Evolutionary conservation across 768 basidiomycete species (phyloP), one percentile per base, ranked within the genome.

Genomic region (Lepiota venenata): DNA sequence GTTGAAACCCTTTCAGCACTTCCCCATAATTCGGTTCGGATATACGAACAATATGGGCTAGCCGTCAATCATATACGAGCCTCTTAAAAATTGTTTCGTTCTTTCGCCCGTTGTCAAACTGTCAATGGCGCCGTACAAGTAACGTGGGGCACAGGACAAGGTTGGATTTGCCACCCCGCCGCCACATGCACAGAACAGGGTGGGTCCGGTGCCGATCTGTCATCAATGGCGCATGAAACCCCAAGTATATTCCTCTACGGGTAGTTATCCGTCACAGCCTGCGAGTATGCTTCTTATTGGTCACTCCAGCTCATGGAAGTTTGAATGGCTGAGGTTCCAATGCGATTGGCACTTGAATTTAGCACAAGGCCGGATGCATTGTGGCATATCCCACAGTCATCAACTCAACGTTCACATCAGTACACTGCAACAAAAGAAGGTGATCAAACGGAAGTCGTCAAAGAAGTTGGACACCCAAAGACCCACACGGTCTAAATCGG

Each of bases 21-120:
- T 32, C 32, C 15, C 41, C 8, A 29, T 21, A n/a, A 36, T 16
- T 36, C 2, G 7, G 9, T 22, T 25, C 29, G 16, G 3, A 35
- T 5, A 36, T n/a, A 22, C 50, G 50, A 21, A 43, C 43, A 25
- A n/a, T 35, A 43, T 42, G 50, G 50, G 14, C n/a, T 27, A 8
- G 27, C n/a, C 16, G 11, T 4, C 12, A 11, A 18, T 12, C 10
- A 11, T 11, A 18, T 20, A 3, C 8, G 41, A 35, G n/a, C 40
- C 3, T 16, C 15, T 27, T 35, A 52, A 44, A 44, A 25, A 43
- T 52, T 36, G 35, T 21, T 18, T 47, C 29, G 22, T 15, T 20
- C 16, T 11, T 43, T 14, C 41, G 35, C 36, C n/a, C n/a, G 37
- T 10, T 52, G 50, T 52, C 50, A 52, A 48, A 52, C 50, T 52